Percentiles rank a stretch among this genome's conserved stretches.
phyloP scores from a whole-genome alignment of 352 stramenopile genomes.

The Globisporangium iwayamae region DNA sequence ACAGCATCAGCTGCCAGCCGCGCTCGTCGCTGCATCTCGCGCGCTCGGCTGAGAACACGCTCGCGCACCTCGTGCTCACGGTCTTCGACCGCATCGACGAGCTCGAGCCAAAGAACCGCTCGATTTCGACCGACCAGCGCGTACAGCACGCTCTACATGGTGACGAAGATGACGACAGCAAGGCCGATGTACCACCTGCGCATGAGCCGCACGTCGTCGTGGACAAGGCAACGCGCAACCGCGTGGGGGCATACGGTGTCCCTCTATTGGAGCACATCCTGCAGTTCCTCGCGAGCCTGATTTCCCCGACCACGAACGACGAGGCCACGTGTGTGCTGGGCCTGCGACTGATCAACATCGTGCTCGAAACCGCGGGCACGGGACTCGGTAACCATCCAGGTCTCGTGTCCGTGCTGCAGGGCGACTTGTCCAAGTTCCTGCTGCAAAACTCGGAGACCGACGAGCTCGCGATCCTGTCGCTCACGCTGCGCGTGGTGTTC shows the following conservation, averaged over 20 bases:
- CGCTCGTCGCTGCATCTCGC: constrained; percentile 89
- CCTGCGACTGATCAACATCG: constrained; percentile 96
- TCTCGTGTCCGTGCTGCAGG: constrained; percentile 88
- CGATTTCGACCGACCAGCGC: background rate
- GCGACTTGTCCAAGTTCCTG: constrained; percentile 97
- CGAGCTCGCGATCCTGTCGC: constrained; percentile 89
- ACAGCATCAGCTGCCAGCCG: constrained; percentile 92
- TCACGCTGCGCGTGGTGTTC: constrained; percentile 97
- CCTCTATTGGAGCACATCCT: constrained; percentile 92
- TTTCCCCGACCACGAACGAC: constrained; percentile 90
- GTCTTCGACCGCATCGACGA: constrained; percentile 92
- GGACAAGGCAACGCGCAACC: constrained; percentile 13
- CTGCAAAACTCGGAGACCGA: constrained; percentile 95
- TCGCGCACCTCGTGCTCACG: constrained; percentile 96
- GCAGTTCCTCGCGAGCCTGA: constrained; percentile 90
- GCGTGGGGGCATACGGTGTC: constrained; percentile 75
- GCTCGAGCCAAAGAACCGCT: constrained; percentile 34
- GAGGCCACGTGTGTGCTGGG: constrained; percentile 89
- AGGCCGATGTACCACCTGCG: background rate
- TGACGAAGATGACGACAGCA: constrained; percentile 8
- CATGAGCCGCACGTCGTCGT: background rate
- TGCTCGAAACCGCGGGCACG: constrained; percentile 92
- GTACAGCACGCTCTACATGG: background rate
- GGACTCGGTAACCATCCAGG: constrained; percentile 69
- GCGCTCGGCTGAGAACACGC: constrained; percentile 93